Evolutionary conservation across 2,329 filamentous ascomycete species (phyloP).

Genomic region (Davidsoniella australis): DNA sequence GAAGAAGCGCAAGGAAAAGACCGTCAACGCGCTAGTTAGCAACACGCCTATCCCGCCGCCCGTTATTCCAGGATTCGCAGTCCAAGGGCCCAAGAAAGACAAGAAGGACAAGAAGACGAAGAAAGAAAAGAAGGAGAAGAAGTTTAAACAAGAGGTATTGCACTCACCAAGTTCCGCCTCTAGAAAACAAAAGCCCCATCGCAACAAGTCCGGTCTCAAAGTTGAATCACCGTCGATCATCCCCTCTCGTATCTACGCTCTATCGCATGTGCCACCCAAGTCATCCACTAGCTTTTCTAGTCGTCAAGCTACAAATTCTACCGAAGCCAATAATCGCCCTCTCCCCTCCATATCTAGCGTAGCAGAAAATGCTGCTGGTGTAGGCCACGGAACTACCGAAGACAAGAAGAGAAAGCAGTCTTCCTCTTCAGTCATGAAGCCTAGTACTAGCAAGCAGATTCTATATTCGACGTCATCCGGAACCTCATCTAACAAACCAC

Average conservation of each 20-base stretch:
- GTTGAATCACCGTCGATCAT: no score
- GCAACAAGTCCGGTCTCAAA: no score
- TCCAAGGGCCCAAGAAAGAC: slow-evolving; percentile 8
- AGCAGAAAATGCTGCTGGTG: not conserved
- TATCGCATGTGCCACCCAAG: not conserved
- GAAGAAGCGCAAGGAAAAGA: slow-evolving; percentile 12
- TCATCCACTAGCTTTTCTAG: no score
- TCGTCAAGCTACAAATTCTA: no score
- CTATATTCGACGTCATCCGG: not conserved
- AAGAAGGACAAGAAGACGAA: slow-evolving; percentile 8
- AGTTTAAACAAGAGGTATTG: slow-evolving; percentile 10
- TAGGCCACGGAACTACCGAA: not conserved
- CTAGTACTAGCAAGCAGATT: not conserved
- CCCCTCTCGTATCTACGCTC: not conserved
- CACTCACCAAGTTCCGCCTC: not conserved
- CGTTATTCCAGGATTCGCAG: not conserved
- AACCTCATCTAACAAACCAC: slow-evolving; percentile 1
- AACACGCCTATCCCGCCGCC: not conserved
- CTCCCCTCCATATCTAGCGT: not conserved
- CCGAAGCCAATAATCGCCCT: not conserved
- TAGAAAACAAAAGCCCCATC: no score
- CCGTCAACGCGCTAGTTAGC: not conserved
- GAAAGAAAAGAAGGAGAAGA: slow-evolving; percentile 6
- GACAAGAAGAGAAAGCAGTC: not conserved
- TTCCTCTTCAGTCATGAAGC: not conserved